A percentile compares a stretch with the other conserved stretches of the same genome.
phyloP scores from a whole-genome alignment of 2,329 filamentous ascomycete genomes.

The Cytospora piceae region DNA sequence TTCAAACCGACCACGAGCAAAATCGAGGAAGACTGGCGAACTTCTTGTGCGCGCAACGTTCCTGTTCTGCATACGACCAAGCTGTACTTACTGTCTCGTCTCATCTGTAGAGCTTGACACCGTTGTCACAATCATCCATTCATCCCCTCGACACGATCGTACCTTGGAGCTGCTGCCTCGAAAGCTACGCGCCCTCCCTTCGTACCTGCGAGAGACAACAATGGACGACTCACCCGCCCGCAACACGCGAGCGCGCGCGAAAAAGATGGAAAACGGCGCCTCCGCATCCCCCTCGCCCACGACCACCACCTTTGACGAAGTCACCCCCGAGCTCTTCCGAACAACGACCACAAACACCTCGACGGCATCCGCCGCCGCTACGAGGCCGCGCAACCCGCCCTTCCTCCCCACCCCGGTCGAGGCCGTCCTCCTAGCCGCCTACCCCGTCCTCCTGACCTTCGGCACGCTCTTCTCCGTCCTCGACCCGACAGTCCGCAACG shows the following conservation, averaged over 20 bases:
- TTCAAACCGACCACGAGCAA: neutral
- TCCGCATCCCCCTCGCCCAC: slow-evolving; percentile 12
- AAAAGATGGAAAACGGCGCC: slow-evolving; percentile 11
- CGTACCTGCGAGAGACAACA: neutral
- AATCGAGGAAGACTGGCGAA: neutral
- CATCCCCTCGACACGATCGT: neutral
- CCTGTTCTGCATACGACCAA: neutral
- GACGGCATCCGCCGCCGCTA: neutral
- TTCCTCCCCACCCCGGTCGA: slow-evolving; percentile 74
- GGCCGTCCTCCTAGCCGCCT: slow-evolving; percentile 65
- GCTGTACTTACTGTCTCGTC: neutral
- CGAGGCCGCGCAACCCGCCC: slow-evolving; percentile 50
- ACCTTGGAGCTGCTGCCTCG: neutral
- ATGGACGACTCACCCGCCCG: slow-evolving; percentile 29
- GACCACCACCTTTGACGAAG: slow-evolving; percentile 13
- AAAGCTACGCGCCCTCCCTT: neutral
- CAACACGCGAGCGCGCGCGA: slow-evolving; percentile 25
- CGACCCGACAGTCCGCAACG: slow-evolving; percentile 70
- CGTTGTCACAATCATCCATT: neutral
- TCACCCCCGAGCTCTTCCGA: slow-evolving; percentile 11
- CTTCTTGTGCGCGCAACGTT: neutral
- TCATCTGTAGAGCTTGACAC: neutral
- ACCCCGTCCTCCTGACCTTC: slow-evolving; percentile 77
- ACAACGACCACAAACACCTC: neutral
- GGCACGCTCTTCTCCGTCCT: slow-evolving; percentile 81